Base-by-base conservation (phyloP, 352 stramenopile genomes). In the Pythium dissotocum region DNA sequence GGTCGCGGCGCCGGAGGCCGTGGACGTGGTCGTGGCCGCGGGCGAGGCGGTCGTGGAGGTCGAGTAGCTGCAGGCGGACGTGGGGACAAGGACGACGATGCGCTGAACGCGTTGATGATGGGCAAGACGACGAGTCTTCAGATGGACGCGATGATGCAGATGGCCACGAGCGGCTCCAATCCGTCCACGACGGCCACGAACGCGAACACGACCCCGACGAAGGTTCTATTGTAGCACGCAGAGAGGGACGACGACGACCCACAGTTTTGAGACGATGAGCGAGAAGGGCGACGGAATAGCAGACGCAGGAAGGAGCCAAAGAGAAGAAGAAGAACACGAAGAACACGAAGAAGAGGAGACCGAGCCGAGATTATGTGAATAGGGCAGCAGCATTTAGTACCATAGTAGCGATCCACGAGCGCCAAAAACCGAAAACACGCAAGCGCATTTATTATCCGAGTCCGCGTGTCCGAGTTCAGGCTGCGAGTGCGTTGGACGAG, bases 121-220 rank as follows among this genome's bases (percentile, higher is more conserved):
- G 33, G 38, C 61, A 68, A 68, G 61, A 35, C 63, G 2, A 18
- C 40, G 10, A 51, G 63, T 49, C 44, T 49, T 6, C 56, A 61
- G 35, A 70, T 70, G 55, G 63, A 70, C 8, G 63, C 28, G 26
- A 51, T 70, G 30, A 48, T 70, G 9, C 63, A 70, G 46, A 69
- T 69, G 63, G 56, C 54, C 28, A 32, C 38, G 9, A 48, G 56
- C 16, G 54, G 63, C 7, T 51, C 63, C 0, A 58, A 36, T 40
- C 33, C 49, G 12, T 51, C 48, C 3, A 56, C 42, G 12, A 56
- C 61, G 49, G 32, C 60, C 1, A 24, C 49, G 35, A 46, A 36
- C 32, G 55, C 55, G 12, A 53, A 53, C 46, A 53, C 46, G 46
- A 53, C 46, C 5, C 46, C 46, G 16, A 53, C 46, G 46, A 53